phyloP scores from a whole-genome alignment of 208 protist genomes.

The Endotrypanum monterogeii region DNA sequence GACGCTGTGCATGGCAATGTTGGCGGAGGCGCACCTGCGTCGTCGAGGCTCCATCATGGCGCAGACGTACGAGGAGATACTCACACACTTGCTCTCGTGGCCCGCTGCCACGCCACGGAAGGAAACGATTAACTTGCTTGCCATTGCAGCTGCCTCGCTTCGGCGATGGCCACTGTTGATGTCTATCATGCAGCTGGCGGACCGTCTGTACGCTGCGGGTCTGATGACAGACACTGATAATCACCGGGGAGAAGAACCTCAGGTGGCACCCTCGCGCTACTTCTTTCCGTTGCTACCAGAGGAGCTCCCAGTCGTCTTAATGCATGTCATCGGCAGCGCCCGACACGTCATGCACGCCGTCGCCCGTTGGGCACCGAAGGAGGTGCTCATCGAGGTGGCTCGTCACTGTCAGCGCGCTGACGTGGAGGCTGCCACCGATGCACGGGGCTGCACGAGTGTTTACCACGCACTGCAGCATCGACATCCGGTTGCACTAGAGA shows the following conservation, averaged over 20 bases:
- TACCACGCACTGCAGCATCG: conserved; percentile 69
- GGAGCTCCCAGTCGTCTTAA: conserved; percentile 60
- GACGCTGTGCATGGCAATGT: conserved; percentile 46
- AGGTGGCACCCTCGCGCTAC: conserved; percentile 28
- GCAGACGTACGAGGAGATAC: conserved; percentile 45
- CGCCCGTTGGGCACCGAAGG: conserved; percentile 46
- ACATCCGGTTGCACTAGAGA: conserved; percentile 37
- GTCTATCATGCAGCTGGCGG: conserved; percentile 46
- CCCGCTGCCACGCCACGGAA: conserved; percentile 45
- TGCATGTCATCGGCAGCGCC: conserved; percentile 40
- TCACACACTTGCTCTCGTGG: conserved; percentile 47
- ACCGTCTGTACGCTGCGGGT: conserved; percentile 24
- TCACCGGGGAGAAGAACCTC: background rate
- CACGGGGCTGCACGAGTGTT: conserved; percentile 51
- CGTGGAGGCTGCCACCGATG: conserved; percentile 64
- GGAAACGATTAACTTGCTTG: conserved; percentile 61
- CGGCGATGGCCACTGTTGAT: conserved; percentile 57
- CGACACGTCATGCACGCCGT: conserved; percentile 75
- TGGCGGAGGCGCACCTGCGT: conserved; percentile 38
- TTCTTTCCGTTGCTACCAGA: conserved; percentile 52
- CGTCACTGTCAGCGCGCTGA: conserved; percentile 57
- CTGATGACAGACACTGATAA: conserved; percentile 1
- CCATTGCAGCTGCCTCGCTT: conserved; percentile 45
- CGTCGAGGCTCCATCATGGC: conserved; percentile 21
- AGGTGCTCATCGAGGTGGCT: conserved; percentile 53